Conservation (phyloP, 1,284 basidiomycete species). For the Porogramme epimiltina region DNA sequence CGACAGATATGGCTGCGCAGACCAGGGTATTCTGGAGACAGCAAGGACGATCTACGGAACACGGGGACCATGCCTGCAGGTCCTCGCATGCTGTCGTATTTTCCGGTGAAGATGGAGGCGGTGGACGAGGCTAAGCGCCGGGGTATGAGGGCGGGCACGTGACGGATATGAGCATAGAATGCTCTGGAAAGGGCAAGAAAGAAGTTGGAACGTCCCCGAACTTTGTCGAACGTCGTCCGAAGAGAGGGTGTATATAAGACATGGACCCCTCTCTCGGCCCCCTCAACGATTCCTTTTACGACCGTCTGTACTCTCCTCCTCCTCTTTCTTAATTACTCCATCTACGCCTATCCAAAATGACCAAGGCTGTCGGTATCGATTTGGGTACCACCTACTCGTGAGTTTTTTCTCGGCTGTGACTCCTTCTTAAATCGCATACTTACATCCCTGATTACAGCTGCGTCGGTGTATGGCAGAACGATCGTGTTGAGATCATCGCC, state of each 20-base stretch:
- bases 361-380: slow-evolving; percentile 94
- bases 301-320: slow-evolving; percentile 16
- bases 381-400: slow-evolving; percentile 91
- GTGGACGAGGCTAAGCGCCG: neutral
- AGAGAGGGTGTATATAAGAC: slow-evolving; percentile 19
- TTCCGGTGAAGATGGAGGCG: no score
- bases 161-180: slow-evolving; percentile 16
- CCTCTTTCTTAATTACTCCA: slow-evolving; percentile 6
- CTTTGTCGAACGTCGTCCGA: slow-evolving; percentile 16
- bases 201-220: slow-evolving; percentile 22
- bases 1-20: no score
- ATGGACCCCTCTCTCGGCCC: neutral
- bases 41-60: no score
- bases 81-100: no score
- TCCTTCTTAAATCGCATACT: slow-evolving; percentile 6
- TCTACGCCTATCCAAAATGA: slow-evolving; percentile 9
- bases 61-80: no score
- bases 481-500: slow-evolving; percentile 97
- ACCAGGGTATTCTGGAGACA: no score
- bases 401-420: slow-evolving; percentile 56
- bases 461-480: slow-evolving; percentile 97
- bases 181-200: slow-evolving; percentile 25
- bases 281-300: slow-evolving; percentile 19
- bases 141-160: slow-evolving; percentile 9
- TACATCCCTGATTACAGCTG: slow-evolving; percentile 47